Conservation (phyloP, 495 filamentous ascomycete genomes). For the Oidiodendron maius region DNA sequence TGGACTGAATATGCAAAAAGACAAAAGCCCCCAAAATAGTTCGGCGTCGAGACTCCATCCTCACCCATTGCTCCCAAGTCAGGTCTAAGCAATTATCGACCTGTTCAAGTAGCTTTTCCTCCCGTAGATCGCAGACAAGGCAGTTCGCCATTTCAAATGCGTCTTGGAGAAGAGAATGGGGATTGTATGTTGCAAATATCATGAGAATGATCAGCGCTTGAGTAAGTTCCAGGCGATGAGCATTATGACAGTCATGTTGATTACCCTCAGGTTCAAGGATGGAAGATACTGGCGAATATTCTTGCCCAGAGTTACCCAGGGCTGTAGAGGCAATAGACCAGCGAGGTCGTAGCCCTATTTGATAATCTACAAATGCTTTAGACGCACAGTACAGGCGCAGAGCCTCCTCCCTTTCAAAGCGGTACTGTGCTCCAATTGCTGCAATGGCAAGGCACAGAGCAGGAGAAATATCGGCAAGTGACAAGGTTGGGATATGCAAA, state of each 20-base stretch:
- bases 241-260: neutral
- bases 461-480: constrained; percentile 44
- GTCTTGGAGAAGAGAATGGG: constrained; percentile 50
- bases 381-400: constrained; percentile 67
- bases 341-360: constrained; percentile 46
- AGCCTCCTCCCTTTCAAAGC: constrained; percentile 61
- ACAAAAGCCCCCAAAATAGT: constrained; percentile 54
- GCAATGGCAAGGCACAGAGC: constrained; percentile 60
- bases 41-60: constrained; percentile 42
- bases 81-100: constrained; percentile 28
- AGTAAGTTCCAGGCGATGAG: constrained; percentile 47
- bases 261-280: neutral
- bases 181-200: constrained; percentile 51
- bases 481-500: constrained; percentile 58
- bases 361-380: constrained; percentile 45
- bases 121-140: constrained; percentile 46
- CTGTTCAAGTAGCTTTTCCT: constrained; percentile 43
- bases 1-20: constrained; percentile 54
- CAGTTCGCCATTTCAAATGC: constrained; percentile 46
- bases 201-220: constrained; percentile 52
- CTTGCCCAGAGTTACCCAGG: neutral
- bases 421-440: constrained; percentile 61
- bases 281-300: constrained; percentile 1
- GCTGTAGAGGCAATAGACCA: constrained; percentile 14
- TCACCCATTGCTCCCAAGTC: constrained; percentile 54